Percentiles rank a stretch among this genome's conserved stretches.
Evolutionary conservation across 2,329 filamentous ascomycete species (phyloP).

Genomic region (Cercospora berteroae): DNA sequence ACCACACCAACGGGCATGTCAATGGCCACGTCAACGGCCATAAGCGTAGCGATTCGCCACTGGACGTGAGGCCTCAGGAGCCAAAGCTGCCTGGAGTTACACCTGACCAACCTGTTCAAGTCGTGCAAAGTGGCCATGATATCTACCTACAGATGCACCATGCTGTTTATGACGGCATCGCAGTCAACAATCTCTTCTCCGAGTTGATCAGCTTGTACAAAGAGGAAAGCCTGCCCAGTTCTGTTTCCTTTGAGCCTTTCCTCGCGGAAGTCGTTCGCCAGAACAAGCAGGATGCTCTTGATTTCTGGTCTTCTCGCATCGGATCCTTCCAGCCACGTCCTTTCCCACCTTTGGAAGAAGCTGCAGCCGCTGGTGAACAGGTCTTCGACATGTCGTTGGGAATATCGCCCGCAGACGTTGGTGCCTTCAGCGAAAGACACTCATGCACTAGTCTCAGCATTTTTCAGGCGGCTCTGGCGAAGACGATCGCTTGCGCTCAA

Average conservation of each 20-base stretch:
- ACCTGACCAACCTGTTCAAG: slow-evolving; percentile 13
- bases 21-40: slow-evolving; percentile 11
- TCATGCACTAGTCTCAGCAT: slow-evolving; percentile 62
- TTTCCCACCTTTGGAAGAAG: slow-evolving; percentile 34
- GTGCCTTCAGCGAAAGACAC: slow-evolving; percentile 51
- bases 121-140: slow-evolving; percentile 11
- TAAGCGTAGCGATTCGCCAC: background rate
- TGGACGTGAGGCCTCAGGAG: background rate
- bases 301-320: slow-evolving; percentile 66
- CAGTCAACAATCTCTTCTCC: slow-evolving; percentile 65
- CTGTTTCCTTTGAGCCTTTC: slow-evolving; percentile 62
- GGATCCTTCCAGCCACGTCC: slow-evolving; percentile 49
- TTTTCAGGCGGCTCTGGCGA: slow-evolving; percentile 71
- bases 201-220: slow-evolving; percentile 65
- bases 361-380: background rate
- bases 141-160: slow-evolving; percentile 66
- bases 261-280: slow-evolving; percentile 57
- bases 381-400: slow-evolving; percentile 5
- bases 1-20: background rate
- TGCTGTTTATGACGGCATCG: slow-evolving; percentile 81
- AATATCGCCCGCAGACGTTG: slow-evolving; percentile 40
- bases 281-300: slow-evolving; percentile 51
- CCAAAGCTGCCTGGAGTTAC: slow-evolving; percentile 14
- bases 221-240: slow-evolving; percentile 47
- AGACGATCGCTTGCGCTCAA: slow-evolving; percentile 58